Conservation (phyloP, 306 rosid species). For the Vigna angularis region DNA sequence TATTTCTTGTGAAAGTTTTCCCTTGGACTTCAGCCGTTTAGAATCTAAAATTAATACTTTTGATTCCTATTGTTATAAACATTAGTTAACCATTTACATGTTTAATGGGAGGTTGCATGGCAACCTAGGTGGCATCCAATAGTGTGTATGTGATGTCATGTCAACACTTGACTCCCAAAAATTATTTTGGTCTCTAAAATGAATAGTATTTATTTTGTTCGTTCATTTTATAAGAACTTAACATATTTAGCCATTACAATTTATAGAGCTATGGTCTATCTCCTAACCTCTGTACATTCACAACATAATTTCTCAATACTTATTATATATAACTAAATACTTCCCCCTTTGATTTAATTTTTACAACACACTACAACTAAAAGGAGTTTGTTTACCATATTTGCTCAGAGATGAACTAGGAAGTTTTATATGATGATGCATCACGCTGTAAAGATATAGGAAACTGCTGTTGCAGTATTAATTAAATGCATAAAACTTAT, state of each 20-base stretch:
- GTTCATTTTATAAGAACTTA: not conserved
- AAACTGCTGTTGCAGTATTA: not conserved
- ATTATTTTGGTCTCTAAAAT: not conserved
- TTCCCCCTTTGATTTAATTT: not conserved
- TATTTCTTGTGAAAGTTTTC: no score
- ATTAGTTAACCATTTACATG: not conserved
- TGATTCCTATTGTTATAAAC: not conserved
- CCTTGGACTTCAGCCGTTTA: no score
- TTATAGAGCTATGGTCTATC: not conserved
- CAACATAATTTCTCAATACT: not conserved
- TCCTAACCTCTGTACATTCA: not conserved
- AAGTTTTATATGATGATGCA: conserved; percentile 22
- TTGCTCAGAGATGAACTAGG: conserved; percentile 28
- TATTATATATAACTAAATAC: not conserved
- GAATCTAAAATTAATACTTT: not conserved
- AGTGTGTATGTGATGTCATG: not conserved
- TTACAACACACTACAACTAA: not conserved
- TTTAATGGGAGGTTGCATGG: not conserved
- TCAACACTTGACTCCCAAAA: not conserved
- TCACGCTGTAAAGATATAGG: conserved; percentile 4
- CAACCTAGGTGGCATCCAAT: not conserved
- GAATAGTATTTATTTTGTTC: not conserved
- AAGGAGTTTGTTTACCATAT: conserved; percentile 36
- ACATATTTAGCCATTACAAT: not conserved
- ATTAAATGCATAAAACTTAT: conserved; percentile 34